These are phyloP conservation scores for Ascochyta pisi DNA, from an alignment of 2,329 filamentous ascomycete species.

Conservation along the genomic window DNA sequence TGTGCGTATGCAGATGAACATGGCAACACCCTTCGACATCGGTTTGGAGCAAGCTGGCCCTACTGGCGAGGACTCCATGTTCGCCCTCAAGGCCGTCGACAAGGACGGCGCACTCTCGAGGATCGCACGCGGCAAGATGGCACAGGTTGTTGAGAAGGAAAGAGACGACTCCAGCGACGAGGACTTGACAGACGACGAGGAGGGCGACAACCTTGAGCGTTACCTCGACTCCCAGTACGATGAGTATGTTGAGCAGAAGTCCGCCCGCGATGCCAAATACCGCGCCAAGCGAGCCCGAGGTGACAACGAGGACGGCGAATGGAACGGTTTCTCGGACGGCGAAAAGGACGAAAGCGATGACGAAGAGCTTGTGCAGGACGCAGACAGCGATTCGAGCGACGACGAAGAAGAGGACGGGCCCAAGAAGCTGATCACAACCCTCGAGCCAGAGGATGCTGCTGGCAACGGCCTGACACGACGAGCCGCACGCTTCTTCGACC, in stretches of 20 bases:
- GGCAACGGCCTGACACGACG: constrained; percentile 76
- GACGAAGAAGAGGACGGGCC: constrained; percentile 59
- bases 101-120: constrained; percentile 73
- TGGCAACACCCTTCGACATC: constrained; percentile 95
- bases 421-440: constrained; percentile 65
- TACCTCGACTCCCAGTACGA: constrained; percentile 90
- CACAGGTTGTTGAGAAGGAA: constrained; percentile 63
- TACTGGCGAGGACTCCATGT: constrained; percentile 81
- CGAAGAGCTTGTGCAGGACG: constrained; percentile 63
- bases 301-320: constrained; percentile 77
- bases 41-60: constrained; percentile 87
- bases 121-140: constrained; percentile 81
- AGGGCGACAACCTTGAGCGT: constrained; percentile 80
- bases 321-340: constrained; percentile 81
- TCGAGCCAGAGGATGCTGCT: constrained; percentile 62
- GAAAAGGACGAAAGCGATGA: constrained; percentile 65
- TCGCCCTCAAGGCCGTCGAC: constrained; percentile 82
- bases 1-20: constrained; percentile 95
- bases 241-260: constrained; percentile 79
- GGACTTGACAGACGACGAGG: constrained; percentile 75
- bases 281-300: constrained; percentile 87
- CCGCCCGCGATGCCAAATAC: constrained; percentile 83
- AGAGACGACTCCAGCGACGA: constrained; percentile 57
- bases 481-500: constrained; percentile 88
- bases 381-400: constrained; percentile 69